A percentile compares a stretch with the other conserved stretches of the same genome.
Evolutionary conservation across 192 early-diverging fungal species (phyloP).

Genomic region (Backusella psychrophila): DNA sequence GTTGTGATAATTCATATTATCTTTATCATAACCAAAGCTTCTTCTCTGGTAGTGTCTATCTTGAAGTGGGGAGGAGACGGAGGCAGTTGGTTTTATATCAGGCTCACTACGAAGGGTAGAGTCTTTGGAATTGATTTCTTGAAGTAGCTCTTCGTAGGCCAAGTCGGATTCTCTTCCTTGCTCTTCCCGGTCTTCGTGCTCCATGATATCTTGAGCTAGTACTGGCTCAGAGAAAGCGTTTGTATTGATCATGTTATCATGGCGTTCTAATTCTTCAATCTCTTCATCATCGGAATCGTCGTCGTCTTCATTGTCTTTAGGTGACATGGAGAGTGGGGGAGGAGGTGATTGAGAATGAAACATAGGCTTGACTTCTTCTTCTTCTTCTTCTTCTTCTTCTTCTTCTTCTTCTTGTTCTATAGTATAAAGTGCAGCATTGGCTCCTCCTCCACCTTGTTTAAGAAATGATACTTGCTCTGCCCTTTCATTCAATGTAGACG

Average conservation of each 20-base stretch:
- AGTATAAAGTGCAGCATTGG: neutral
- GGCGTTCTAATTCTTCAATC: neutral
- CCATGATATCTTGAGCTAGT: neutral
- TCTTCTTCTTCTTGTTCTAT: neutral
- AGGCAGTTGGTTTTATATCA: neutral
- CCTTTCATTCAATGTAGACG: neutral
- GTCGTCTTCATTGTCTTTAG: neutral
- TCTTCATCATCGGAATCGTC: neutral
- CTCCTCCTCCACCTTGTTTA: neutral
- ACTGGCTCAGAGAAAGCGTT: neutral
- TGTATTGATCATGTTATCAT: neutral
- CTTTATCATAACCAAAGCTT: neutral
- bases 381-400: neutral
- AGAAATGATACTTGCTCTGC: neutral
- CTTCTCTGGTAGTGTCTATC: neutral
- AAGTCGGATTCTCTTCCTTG: neutral
- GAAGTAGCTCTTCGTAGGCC: neutral
- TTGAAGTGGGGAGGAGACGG: neutral
- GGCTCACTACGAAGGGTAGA: neutral
- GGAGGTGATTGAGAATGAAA: neutral
- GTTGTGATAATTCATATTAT: neutral
- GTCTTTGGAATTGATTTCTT: neutral
- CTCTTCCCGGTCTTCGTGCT: neutral
- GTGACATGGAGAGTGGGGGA: neutral
- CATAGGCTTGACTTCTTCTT: neutral